Base-by-base conservation (phyloP, 768 basidiomycete species). In the Hericium rajendrae region DNA sequence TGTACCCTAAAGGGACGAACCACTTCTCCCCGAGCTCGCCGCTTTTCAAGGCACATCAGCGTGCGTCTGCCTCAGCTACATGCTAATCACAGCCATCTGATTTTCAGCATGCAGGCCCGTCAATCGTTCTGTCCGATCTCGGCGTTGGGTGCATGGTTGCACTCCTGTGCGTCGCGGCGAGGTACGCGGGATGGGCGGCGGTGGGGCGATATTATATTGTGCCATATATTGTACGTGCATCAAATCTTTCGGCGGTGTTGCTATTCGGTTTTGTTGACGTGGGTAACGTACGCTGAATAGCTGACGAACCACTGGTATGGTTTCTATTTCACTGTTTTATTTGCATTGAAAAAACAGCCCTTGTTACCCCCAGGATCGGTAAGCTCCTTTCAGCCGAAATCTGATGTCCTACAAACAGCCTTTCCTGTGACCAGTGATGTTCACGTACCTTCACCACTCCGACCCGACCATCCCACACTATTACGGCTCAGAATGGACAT, bases 361-460 rank as follows among this genome's bases (percentile, higher is more conserved):
- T 32, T 32, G 32, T 20, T n/a, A 18, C 16, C 6, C 13, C 13
- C n/a, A 46, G 43, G 43, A 51, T 51, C 24, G 49, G 49, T 51
- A 51, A 20, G 49, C 8, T 20, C n/a, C n/a, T 46, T 10, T 6
- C 43, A 46, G 8, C 43, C 16, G 20, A 6, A 16, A 51, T 11
- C 49, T 4, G 16, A 26, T 32, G 6, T 26, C 16, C 16, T 12
- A 12, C 16, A 1, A 9, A 20, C 5, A 51, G 18, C 11, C 1
- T 16, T 6, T 8, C 49, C 12, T 50, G 16, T 50, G 2, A 3
- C 49, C 49, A 55, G 91, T 97, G 57, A 66, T 93, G 66, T 95
- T 97, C 76, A 97, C 94, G 20, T 97, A 92, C 87, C 78, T 97
- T 53, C 95, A 99, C 75, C 95, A 99, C 77, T 97, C 95, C 64